Conservation (phyloP, 495 filamentous ascomycete genomes). For the Lasiosphaeriaceae sp. region DNA sequence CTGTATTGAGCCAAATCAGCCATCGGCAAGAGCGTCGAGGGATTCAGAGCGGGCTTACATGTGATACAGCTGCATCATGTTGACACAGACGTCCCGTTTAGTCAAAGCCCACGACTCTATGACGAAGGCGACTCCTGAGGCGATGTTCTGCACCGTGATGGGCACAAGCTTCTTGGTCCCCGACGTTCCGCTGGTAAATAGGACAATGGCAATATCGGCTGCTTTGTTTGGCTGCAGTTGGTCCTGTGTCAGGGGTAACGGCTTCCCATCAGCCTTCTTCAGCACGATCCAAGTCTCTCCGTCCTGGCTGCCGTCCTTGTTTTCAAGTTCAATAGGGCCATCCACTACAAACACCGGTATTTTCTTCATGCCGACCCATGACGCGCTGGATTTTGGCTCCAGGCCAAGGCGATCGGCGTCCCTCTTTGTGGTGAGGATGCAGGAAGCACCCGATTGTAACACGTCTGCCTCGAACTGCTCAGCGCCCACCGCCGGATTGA, state of each 20-base stretch:
- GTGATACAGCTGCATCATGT: slow-evolving; percentile 48
- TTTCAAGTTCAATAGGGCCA: too few relatives aligned
- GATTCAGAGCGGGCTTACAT: slow-evolving; percentile 21
- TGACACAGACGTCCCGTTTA: slow-evolving; percentile 35
- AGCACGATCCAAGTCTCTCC: background rate
- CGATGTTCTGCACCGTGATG: slow-evolving; percentile 33
- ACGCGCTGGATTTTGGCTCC: background rate
- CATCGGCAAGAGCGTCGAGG: too few relatives aligned
- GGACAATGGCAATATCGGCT: slow-evolving; percentile 37
- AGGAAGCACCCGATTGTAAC: slow-evolving; percentile 12
- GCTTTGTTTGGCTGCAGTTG: slow-evolving; percentile 7
- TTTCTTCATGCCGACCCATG: background rate
- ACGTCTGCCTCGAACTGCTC: slow-evolving; percentile 23
- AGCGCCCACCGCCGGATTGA: slow-evolving; percentile 26
- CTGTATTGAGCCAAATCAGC: background rate
- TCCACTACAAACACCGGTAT: background rate
- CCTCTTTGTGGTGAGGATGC: slow-evolving; percentile 10
- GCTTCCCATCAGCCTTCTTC: background rate
- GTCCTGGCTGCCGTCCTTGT: too few relatives aligned
- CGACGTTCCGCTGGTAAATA: slow-evolving; percentile 46
- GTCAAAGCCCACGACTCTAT: slow-evolving; percentile 40
- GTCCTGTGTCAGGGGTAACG: background rate
- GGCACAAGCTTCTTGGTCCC: slow-evolving; percentile 46
- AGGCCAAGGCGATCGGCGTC: slow-evolving; percentile 14
- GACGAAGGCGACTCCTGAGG: slow-evolving; percentile 34